Evolutionary conservation across 345 rosid species (phyloP), one percentile per base, ranked within the genome.

Genomic region (Linum tenue): DNA sequence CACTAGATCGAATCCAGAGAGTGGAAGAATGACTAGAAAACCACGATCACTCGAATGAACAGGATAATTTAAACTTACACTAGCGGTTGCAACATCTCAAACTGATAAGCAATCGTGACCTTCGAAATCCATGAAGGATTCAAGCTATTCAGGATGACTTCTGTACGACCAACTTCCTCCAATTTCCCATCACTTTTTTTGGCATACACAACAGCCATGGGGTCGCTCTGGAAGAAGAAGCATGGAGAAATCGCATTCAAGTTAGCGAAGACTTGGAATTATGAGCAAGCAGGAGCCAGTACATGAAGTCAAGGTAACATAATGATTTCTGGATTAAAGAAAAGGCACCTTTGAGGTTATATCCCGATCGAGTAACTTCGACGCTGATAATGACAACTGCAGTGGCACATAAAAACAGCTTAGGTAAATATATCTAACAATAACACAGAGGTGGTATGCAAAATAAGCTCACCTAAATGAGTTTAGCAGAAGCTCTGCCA

Each of bases 131-230:
- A 92, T 48, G 76, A 66, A 69, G 98, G 98, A 74, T 84, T 79
- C 68, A 89, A 77, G 69, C 43, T 72, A 68, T 92, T 92, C 53
- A 83, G 63, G 58, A 89, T 75, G 62, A 89, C 96, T 80, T 92
- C 98, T 17, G 98, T 87, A 12, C 88, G 90, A 55, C 95, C 96
- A 75, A 92, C 77, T 80, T 92, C 98, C 73, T 85, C 85, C 38
- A 92, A 80, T 35, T 31, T 65, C 64, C 95, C 95, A 70, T 89
- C 85, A 37, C 22, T 65, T 75, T 81, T 89, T 76, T 71, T 87
- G 56, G 73, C 39, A 64, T 84, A 89, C 39, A 81, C 72, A 80
- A 87, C 84, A 64, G 77, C 80, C 91, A 89, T 82, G 1, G 96
- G 95, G 69, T 92, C 98, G 75, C 98, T 92, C 98, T 89, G 67